Evolutionary conservation across 108 stramenopile genomes (phyloP).

Genomic region (Nannochloropsis oceanica): DNA sequence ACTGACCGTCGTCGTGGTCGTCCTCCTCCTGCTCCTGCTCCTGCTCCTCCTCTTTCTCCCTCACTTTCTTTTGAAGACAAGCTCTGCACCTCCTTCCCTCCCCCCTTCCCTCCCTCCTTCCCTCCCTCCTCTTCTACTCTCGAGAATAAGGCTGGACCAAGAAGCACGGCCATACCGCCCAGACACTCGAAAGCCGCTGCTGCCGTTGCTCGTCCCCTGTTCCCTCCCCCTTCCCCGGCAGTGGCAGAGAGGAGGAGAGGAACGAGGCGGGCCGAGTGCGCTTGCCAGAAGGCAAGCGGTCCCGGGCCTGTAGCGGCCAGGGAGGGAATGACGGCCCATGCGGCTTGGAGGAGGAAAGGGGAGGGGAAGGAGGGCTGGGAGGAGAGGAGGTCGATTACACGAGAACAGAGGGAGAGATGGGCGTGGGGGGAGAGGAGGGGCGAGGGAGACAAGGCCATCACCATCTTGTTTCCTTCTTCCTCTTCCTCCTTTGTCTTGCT

Average conservation of each 20-base stretch:
- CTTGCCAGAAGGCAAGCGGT: not conserved
- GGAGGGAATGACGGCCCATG: not conserved
- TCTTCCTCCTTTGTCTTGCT: not conserved
- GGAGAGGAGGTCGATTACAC: not conserved
- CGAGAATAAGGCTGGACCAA: not conserved
- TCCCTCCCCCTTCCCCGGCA: not conserved
- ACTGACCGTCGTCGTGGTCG: not conserved
- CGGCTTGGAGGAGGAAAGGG: not conserved
- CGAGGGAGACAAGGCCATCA: not conserved
- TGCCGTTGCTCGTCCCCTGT: not conserved
- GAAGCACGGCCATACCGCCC: not conserved
- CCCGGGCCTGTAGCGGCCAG: not conserved
- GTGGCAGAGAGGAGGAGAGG: not conserved
- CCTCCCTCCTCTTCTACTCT: not conserved
- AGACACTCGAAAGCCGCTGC: not conserved
- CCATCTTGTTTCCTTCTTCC: not conserved
- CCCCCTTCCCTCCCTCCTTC: not conserved
- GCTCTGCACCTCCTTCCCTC: not conserved
- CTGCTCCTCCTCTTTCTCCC: not conserved
- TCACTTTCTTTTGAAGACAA: too few relatives aligned
- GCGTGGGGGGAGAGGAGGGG: not conserved
- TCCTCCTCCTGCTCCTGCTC: not conserved
- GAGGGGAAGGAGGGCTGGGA: not conserved
- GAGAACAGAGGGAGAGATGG: not conserved
- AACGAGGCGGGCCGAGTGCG: not conserved